Base-by-base conservation (phyloP, 225 moss, liverwort and hornwort species). In the Sphagnum tenellum region DNA sequence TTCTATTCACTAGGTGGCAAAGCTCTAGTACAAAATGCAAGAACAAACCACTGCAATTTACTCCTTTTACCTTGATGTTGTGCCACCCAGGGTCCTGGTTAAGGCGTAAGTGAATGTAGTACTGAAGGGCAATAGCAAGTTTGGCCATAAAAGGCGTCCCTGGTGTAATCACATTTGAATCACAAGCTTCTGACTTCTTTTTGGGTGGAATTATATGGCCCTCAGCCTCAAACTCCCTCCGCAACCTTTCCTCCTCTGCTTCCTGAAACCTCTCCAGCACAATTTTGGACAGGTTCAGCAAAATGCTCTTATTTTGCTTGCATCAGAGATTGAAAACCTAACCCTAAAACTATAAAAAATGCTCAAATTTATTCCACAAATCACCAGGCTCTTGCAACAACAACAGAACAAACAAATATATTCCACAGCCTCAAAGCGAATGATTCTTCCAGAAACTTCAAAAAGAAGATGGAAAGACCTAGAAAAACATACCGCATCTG, bases 81-180 rank as follows among this genome's bases (percentile, higher is more conserved):
- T 91, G 91, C 96, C 96, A 98, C 69, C 96, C 96, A 70, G 93
- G 86, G 72, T 98, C 96, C 62, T 98, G 59, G 69, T 93, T 98
- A 76, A 98, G 69, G 50, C 96, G 88, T 56, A 93, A 69, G 67
- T 98, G 96, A 51, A 89, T 84, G 56, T 98, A 98, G 67, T 98
- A 98, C 61, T 98, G 96, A 57, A 98, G 78, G 62, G 96, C 96
- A 47, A 87, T 79, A 56, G 96, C 86, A 70, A 98, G 81, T 67
- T 83, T 89, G 45, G 86, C 96, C 96, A 98, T 98, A 58, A 98
- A 98, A 12, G 92, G 90, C 46, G 96, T 98, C 72, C 92, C 92
- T 70, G 96, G 96, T 12, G 96, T 98, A 66, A 98, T 98, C 52
- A 98, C 90, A 81, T 98, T 98, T 11, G 90, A 89, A 69, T 98